Evolutionary conservation across 805 yeast species (phyloP).

Genomic region (Wickerhamiella brachini): DNA sequence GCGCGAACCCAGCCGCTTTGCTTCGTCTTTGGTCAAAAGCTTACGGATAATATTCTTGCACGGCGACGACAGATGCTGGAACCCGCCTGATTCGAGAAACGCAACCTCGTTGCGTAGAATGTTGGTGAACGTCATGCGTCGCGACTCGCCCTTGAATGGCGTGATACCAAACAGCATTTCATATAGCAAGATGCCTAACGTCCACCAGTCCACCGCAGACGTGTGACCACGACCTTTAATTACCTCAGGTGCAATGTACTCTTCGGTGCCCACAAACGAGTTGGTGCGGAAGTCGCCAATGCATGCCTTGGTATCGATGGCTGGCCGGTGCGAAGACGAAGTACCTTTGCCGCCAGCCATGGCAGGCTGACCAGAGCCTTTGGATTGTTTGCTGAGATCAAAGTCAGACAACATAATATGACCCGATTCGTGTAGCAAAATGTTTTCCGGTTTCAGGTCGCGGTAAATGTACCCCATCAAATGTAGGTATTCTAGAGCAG

Average conservation of each 20-base stretch:
- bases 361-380: constrained; percentile 61
- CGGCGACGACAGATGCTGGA: constrained; percentile 47
- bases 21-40: constrained; percentile 76
- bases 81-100: constrained; percentile 47
- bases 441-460: constrained; percentile 93
- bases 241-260: constrained; percentile 96
- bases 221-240: constrained; percentile 96
- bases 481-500: constrained; percentile 91
- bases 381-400: constrained; percentile 84
- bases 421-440: constrained; percentile 86
- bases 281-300: constrained; percentile 94
- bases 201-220: constrained; percentile 99
- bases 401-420: constrained; percentile 97
- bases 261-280: constrained; percentile 98
- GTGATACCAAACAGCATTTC: constrained; percentile 95
- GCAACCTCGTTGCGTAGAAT: constrained; percentile 71
- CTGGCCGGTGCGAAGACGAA: constrained; percentile 35
- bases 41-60: constrained; percentile 75
- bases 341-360: constrained; percentile 31
- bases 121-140: constrained; percentile 82
- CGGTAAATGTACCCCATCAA: constrained; percentile 94
- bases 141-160: constrained; percentile 84
- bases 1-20: constrained; percentile 76
- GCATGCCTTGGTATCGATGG: constrained; percentile 85
- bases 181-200: constrained; percentile 79